These are phyloP conservation scores for Scedosporium boydii DNA, from an alignment of 2,329 filamentous ascomycete genomes.

Conservation along the genomic window DNA sequence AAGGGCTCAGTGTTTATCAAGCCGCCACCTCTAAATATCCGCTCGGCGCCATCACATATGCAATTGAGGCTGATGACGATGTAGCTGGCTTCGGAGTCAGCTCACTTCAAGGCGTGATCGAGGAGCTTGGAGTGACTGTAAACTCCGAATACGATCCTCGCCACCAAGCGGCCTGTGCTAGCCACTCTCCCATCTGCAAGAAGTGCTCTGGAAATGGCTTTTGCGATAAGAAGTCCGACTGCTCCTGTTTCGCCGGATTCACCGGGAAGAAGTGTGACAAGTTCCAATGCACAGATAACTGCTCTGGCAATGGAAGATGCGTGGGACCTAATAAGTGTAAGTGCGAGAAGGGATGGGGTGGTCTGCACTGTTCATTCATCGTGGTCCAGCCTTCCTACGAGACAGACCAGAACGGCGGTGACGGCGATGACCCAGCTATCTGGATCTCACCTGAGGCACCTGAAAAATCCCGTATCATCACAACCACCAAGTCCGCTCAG, in stretches of 20 bases:
- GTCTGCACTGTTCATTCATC: slow-evolving; percentile 34
- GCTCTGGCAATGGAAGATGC: slow-evolving; percentile 30
- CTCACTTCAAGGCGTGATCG: slow-evolving; percentile 25
- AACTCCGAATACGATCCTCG: slow-evolving; percentile 30
- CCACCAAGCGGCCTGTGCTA: slow-evolving; percentile 12
- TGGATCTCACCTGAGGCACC: slow-evolving; percentile 33
- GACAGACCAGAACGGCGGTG: slow-evolving; percentile 39
- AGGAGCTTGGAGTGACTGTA: slow-evolving; percentile 19
- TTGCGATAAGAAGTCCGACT: slow-evolving; percentile 19
- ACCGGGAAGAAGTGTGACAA: slow-evolving; percentile 22
- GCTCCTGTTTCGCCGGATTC: slow-evolving; percentile 35
- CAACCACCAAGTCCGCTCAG: slow-evolving; percentile 38
- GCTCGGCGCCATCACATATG: slow-evolving; percentile 28
- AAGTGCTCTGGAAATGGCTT: slow-evolving; percentile 29
- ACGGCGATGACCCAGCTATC: slow-evolving; percentile 39
- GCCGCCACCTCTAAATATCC: slow-evolving; percentile 22
- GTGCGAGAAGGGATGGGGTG: slow-evolving; percentile 32
- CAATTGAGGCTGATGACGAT: slow-evolving; percentile 27
- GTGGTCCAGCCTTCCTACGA: slow-evolving; percentile 39
- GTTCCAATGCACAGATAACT: slow-evolving; percentile 29
- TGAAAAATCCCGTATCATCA: slow-evolving; percentile 37
- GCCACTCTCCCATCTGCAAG: slow-evolving; percentile 19
- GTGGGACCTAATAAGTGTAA: slow-evolving; percentile 29
- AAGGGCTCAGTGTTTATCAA: slow-evolving; percentile 33
- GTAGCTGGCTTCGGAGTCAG: slow-evolving; percentile 27